Evolutionary conservation across 257 asterid genomes (phyloP).

Genomic region (Nicotiana tabacum): DNA sequence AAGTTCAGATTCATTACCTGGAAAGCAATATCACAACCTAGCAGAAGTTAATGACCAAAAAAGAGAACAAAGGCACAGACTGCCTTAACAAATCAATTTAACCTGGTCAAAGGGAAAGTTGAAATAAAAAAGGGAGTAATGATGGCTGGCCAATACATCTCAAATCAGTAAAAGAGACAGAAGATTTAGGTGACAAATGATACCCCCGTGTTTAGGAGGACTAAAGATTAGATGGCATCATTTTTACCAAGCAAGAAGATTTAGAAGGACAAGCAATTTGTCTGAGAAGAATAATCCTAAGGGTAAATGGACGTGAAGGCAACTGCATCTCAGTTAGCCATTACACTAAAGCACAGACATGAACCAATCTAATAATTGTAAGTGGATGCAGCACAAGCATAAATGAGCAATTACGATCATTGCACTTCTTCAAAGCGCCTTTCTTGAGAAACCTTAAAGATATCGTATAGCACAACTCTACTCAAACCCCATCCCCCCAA

Average conservation of each 20-base stretch:
- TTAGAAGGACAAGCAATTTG: background rate
- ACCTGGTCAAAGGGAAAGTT: background rate
- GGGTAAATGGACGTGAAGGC: background rate
- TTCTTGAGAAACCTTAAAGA: background rate
- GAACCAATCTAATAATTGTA: background rate
- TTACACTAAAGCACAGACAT: background rate
- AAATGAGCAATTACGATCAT: background rate
- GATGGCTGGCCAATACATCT: background rate
- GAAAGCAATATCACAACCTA: background rate
- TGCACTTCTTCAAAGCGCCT: background rate
- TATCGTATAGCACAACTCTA: background rate
- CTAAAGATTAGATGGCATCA: background rate
- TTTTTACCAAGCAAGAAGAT: background rate
- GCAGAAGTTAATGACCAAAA: background rate
- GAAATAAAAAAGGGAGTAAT: background rate
- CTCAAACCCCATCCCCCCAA: background rate
- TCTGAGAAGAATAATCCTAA: background rate
- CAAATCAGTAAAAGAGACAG: background rate
- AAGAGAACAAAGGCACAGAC: background rate
- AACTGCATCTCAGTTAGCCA: background rate
- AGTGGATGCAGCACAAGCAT: background rate
- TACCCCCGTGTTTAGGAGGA: background rate
- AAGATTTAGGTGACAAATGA: background rate
- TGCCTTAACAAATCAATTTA: background rate
- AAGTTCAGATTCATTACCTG: background rate